Base-by-base conservation (phyloP, 2,329 filamentous ascomycete species). In the Decorospora gaudefroyi region DNA sequence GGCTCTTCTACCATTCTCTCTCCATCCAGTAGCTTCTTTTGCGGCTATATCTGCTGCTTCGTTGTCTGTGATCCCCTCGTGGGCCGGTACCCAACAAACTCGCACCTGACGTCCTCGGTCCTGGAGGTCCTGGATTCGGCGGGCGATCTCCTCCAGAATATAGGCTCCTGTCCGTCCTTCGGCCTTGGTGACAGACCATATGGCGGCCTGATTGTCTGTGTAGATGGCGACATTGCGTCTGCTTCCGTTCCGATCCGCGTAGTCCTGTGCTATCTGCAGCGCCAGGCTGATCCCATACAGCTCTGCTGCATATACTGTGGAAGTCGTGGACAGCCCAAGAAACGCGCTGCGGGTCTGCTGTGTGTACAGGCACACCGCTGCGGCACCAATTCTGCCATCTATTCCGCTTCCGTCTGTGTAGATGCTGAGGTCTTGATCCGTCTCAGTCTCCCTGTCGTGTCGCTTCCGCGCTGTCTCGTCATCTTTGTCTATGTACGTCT, bases 331-430 rank as follows among this genome's bases (percentile, higher is more conserved):
- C 40, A 19, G 27, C 2, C 49, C 49, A 15, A 59, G 40, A 22
- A 57, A 40, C 31, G 42, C 40, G n/a, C 36, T 43, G 26, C 29
- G 37, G 23, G 35, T 42, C 37, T 55, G 13, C 32, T 59, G 26
- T 22, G 22, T 53, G 9, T 48, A 35, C 25, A 39, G 56, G 26
- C 45, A 59, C 6, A 55, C 42, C 33, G 45, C 53, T 25, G 51
- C 49, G 12, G 15, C 25, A 8, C 53, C 42, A 19, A 43, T 57
- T 27, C 49, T 28, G 22, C 45, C 42, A 10, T 57, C 32, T 28
- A 55, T 59, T 8, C 56, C 39, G 37, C 57, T 60, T 4, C 57
- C 37, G 30, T 60, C 52, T 35, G 44, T 60, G 40, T 54, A 57
- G 37, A 60, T 60, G 33, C 49, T 54, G 12, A 60, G 46, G 50